A percentile compares a stretch with the other conserved stretches of the same genome.
Evolutionary conservation across 257 asterid genomes (phyloP).

Genomic region (Asclepias syriaca): DNA sequence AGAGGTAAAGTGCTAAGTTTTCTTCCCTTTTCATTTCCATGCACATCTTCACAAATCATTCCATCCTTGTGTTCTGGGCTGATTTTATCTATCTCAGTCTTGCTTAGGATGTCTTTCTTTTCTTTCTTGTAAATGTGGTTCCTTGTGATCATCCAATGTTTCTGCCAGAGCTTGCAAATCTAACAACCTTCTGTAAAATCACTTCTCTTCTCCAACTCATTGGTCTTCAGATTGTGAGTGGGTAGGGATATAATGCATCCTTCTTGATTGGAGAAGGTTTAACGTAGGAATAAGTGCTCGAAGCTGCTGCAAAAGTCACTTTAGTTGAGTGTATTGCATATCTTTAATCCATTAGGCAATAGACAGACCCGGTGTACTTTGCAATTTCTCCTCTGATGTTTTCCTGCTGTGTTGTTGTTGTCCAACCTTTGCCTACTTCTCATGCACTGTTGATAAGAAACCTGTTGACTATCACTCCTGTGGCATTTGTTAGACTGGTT

Average conservation of each 20-base stretch:
- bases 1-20: slow-evolving; percentile 26
- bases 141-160: not conserved
- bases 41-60: not conserved
- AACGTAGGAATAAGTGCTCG: not conserved
- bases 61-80: not conserved
- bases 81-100: not conserved
- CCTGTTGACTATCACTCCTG: too few species aligned
- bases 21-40: not conserved
- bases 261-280: not conserved
- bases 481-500: not conserved
- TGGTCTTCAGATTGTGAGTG: not conserved
- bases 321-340: not conserved
- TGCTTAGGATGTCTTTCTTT: not conserved
- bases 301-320: not conserved
- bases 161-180: not conserved
- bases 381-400: too few species aligned
- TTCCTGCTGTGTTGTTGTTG: too few species aligned
- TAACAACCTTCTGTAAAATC: not conserved
- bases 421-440: too few species aligned
- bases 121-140: not conserved
- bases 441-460: too few species aligned
- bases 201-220: not conserved
- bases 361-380: not conserved
- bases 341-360: not conserved
- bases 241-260: not conserved